Percentiles rank a stretch among this genome's conserved stretches.
Conservation (phyloP, 2,329 filamentous ascomycete species). For the Pestalotiopsis sp. region DNA sequence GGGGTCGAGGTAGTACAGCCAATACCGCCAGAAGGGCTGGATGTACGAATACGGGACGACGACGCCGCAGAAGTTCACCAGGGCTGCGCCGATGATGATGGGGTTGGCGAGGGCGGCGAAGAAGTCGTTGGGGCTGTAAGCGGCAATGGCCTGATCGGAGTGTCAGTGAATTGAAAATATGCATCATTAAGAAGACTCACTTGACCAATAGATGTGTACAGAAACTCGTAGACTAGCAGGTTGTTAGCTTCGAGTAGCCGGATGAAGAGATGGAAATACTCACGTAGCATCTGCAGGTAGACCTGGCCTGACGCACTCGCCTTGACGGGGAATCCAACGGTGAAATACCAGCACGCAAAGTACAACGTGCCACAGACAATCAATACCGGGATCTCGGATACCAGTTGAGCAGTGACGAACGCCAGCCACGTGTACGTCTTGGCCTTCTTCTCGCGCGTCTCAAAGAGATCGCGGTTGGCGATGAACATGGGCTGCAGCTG, state of each 20-base stretch:
- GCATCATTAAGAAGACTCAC: constrained; percentile 7
- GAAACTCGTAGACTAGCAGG: constrained; percentile 37
- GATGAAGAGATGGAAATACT: neutral
- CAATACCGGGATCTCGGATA: constrained; percentile 49
- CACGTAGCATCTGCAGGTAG: constrained; percentile 42
- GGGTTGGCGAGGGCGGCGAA: constrained; percentile 9
- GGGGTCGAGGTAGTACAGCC: constrained; percentile 72
- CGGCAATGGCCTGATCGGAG: constrained; percentile 1
- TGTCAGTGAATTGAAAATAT: neutral
- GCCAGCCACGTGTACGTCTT: constrained; percentile 86
- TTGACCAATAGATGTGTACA: constrained; percentile 46
- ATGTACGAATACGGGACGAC: constrained; percentile 2
- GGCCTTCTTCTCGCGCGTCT: constrained; percentile 81
- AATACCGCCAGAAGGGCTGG: constrained; percentile 6
- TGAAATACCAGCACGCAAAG: constrained; percentile 50
- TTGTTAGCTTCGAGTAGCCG: neutral
- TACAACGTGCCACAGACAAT: constrained; percentile 47
- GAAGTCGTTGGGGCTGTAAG: constrained; percentile 8
- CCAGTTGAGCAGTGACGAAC: constrained; percentile 63
- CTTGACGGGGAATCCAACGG: constrained; percentile 35
- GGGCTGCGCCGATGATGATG: constrained; percentile 39
- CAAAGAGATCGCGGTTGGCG: constrained; percentile 80
- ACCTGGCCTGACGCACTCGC: constrained; percentile 37
- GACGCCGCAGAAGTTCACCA: constrained; percentile 21
- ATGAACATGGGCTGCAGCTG: constrained; percentile 76